Percentiles rank a stretch among this genome's conserved stretches.
Evolutionary conservation across 164 flowering plant genomes (phyloP).

Genomic region (Macadamia integrifolia): DNA sequence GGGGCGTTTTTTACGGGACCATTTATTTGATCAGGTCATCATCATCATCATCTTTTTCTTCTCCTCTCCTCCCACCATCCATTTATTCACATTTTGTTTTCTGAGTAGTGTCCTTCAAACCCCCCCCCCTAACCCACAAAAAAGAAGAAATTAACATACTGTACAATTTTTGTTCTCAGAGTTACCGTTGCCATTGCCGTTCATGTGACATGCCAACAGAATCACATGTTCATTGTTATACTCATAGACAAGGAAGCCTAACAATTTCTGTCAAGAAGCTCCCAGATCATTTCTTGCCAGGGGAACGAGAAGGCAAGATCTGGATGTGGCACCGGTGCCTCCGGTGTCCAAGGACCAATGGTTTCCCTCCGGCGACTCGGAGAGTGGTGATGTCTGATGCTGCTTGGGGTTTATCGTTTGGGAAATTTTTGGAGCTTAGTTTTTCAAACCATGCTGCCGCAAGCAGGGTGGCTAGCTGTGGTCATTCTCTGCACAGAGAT

Average conservation of each 20-base stretch:
- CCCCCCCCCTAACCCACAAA: background rate
- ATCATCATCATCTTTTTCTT: background rate
- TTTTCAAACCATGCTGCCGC: constrained; percentile 99
- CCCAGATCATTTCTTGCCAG: constrained; percentile 64
- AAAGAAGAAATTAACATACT: constrained; percentile 3
- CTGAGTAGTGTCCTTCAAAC: too few species aligned
- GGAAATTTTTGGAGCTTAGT: constrained; percentile 98
- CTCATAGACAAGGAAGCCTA: constrained; percentile 93
- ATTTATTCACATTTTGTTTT: background rate
- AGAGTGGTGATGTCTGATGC: constrained; percentile 98
- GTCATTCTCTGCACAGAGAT: constrained; percentile 96
- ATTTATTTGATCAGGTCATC: constrained; percentile 84
- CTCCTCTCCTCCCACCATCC: background rate
- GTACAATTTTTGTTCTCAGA: constrained; percentile 35
- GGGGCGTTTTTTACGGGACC: constrained; percentile 83
- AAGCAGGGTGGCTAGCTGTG: constrained; percentile 98
- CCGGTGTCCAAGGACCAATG: constrained; percentile 67
- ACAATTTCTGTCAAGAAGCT: constrained; percentile 90
- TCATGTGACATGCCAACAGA: constrained; percentile 95
- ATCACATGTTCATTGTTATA: constrained; percentile 97
- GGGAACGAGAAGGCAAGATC: constrained; percentile 89
- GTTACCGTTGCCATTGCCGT: constrained; percentile 60
- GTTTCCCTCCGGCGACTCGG: constrained; percentile 92
- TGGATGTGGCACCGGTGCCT: constrained; percentile 99
- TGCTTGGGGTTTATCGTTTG: constrained; percentile 99